These are phyloP conservation scores for Xylaria venustula DNA, from an alignment of 495 filamentous ascomycete genomes.

Conservation along the genomic window DNA sequence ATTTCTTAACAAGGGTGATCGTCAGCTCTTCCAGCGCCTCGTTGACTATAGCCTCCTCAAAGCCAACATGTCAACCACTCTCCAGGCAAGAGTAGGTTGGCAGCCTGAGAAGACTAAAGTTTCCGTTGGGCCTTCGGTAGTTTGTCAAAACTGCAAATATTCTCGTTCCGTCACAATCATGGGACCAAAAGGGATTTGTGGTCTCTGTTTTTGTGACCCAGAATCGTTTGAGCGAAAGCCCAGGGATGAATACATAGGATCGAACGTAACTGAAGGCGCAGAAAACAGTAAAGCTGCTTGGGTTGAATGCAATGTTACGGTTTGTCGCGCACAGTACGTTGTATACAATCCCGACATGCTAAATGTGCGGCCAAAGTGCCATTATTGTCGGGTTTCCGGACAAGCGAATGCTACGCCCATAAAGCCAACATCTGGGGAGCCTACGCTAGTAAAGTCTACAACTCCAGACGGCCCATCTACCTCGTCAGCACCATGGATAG, in stretches of 20 bases:
- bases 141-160: constrained; percentile 40
- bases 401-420: neutral
- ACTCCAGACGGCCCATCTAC: neutral
- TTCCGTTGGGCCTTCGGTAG: constrained; percentile 34
- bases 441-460: neutral
- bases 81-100: constrained; percentile 39
- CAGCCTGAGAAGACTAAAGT: constrained; percentile 38
- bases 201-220: neutral
- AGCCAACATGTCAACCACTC: constrained; percentile 38
- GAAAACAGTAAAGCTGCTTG: neutral
- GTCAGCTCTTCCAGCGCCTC: constrained; percentile 37
- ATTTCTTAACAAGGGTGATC: constrained; percentile 30
- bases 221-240: neutral
- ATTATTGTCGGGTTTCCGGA: neutral
- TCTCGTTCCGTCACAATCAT: constrained; percentile 49
- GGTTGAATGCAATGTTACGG: neutral
- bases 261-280: neutral
- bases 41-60: constrained; percentile 49
- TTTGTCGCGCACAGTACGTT: neutral
- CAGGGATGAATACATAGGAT: neutral
- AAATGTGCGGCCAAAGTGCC: neutral
- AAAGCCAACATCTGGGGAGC: neutral
- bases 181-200: constrained; percentile 9
- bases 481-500: neutral
- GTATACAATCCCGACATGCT: neutral